Evolutionary conservation across 148 eudicot genomes (phyloP).

Genomic region (Rhododendron williamsianum): DNA sequence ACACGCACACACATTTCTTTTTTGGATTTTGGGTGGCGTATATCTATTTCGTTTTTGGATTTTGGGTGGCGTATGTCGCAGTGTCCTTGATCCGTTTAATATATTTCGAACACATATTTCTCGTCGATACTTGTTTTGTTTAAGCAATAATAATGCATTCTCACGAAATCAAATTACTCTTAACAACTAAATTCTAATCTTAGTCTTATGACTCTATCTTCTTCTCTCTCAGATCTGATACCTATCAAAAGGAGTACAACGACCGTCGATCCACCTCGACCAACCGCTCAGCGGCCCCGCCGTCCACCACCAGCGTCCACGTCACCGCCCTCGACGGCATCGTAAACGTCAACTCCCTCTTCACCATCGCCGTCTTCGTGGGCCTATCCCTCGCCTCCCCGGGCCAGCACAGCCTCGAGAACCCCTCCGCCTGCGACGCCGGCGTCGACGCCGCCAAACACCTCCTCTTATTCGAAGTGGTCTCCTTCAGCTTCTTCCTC

Average conservation of each 20-base stretch:
- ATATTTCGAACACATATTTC: too few relatives aligned
- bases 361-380: conserved; percentile 81
- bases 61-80: too few relatives aligned
- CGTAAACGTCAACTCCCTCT: conserved; percentile 78
- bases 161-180: too few relatives aligned
- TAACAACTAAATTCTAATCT: neutral
- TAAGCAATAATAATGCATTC: too few relatives aligned
- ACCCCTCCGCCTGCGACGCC: conserved; percentile 46
- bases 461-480: conserved; percentile 64
- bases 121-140: too few relatives aligned
- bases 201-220: neutral
- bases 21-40: too few relatives aligned
- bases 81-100: too few relatives aligned
- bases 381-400: conserved; percentile 74
- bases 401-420: conserved; percentile 52
- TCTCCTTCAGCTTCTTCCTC: conserved; percentile 77
- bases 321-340: conserved; percentile 81
- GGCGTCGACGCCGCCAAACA: conserved; percentile 39
- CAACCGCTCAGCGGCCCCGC: neutral
- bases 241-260: neutral
- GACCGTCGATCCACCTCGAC: neutral
- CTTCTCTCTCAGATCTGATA: neutral
- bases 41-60: too few relatives aligned
- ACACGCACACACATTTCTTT: neutral
- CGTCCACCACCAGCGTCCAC: conserved; percentile 63